Evolutionary conservation across 2,329 filamentous ascomycete species (phyloP), one percentile per base, ranked within the genome.

Genomic region (Cladophialophora psammophila): DNA sequence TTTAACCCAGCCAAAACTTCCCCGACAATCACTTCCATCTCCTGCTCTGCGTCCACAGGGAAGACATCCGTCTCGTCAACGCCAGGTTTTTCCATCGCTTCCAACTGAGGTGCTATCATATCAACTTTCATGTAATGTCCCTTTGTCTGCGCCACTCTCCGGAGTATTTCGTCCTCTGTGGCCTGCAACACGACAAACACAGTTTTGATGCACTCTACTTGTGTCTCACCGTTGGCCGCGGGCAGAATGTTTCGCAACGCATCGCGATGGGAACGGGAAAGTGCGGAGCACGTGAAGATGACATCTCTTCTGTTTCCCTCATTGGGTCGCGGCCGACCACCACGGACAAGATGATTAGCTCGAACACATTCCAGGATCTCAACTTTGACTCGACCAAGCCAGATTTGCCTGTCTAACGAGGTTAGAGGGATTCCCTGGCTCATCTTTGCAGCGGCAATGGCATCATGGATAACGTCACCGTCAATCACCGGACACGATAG

Each of bases 61-160:
- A 72, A 48, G 2, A 75, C 64, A 63, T 73, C 78, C 53, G 74
- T 74, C 64, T 80, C 78, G 5, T 81, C 79, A 54, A 73, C 72
- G 38, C 75, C 77, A 5, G 83, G 83, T 69, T 79, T 76, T 73
- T 86, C 83, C 42, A 86, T 75, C 18, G 78, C 79, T 40, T 81
- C 79, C 57, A 86, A 80, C 71, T 86, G 84, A 69, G 82, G 84
- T 59, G 80, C 76, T 15, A 86, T 83, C 84, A 86, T 85, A 34
- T 76, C 76, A 53, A 82, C 80, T 74, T 84, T 84, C 84, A 86
- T 85, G 70, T 85, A 86, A 72, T 86, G 84, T 9, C 80, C 80
- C 71, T 84, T 76, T 56, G 84, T 76, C 12, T 76, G 77, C 48
- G 77, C 75, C 15, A 86, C 81, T 1, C 84, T 79, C 35, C 80